Conservation (phyloP, 345 rosid species). For the Turnera subulata region DNA sequence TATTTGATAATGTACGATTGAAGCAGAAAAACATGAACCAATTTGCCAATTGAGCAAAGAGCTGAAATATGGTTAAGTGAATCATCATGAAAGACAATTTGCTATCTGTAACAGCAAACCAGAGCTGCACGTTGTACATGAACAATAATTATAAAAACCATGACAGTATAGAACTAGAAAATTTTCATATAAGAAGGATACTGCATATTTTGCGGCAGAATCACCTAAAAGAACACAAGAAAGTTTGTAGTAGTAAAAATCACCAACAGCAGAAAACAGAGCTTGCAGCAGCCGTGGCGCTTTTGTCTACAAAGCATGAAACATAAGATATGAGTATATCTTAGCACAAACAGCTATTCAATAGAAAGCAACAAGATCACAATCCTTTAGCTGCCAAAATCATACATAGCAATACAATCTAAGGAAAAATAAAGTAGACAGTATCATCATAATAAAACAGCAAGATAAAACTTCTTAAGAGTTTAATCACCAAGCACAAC, state of each 20-base stretch:
- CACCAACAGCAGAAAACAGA: slow-evolving; percentile 80
- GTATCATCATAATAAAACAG: too few species aligned
- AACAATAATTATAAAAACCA: too few species aligned
- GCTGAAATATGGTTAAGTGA: slow-evolving; percentile 56
- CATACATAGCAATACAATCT: too few species aligned
- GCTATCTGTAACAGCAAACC: neutral
- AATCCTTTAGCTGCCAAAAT: too few species aligned
- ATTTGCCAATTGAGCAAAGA: slow-evolving; percentile 72
- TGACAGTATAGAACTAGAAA: neutral
- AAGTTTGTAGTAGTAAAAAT: slow-evolving; percentile 73
- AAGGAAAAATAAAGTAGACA: too few species aligned
- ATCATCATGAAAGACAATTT: slow-evolving; percentile 7
- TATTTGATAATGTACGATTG: slow-evolving; percentile 84
- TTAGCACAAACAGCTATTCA: neutral
- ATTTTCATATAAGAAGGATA: slow-evolving; percentile 49
- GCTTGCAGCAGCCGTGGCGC: slow-evolving; percentile 80
- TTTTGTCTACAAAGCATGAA: slow-evolving; percentile 43
- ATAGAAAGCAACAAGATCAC: too few species aligned
- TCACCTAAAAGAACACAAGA: slow-evolving; percentile 50
- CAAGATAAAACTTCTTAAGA: too few species aligned
- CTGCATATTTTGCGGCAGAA: slow-evolving; percentile 69
- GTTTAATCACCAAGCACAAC: too few species aligned
- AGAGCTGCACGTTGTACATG: too few species aligned
- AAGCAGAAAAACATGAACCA: slow-evolving; percentile 93
- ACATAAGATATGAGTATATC: neutral